Percentiles rank a stretch among this genome's conserved stretches.
Conservation (phyloP, 208 protist genomes). For the Trypanosoma congolense region DNA sequence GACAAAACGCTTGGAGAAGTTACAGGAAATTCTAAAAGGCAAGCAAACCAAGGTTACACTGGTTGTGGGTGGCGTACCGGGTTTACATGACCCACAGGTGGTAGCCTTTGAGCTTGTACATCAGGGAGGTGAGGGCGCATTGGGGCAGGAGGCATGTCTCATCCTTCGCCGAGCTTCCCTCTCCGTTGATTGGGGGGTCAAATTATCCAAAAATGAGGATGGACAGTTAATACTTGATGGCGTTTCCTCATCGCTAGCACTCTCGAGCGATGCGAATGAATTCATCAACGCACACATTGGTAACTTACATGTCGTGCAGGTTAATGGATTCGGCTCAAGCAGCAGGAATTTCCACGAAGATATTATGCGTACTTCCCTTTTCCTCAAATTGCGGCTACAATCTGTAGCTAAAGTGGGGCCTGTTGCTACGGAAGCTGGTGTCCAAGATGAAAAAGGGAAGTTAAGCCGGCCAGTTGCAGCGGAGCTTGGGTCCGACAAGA, state of each 20-base stretch:
- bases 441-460: conserved; percentile 2
- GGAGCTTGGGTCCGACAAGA: background rate
- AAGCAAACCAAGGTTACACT: conserved; percentile 13
- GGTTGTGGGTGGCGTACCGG: conserved; percentile 6
- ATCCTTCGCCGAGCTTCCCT: conserved; percentile 44
- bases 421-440: conserved; percentile 4
- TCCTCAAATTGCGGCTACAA: conserved; percentile 32
- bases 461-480: background rate
- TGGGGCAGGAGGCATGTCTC: conserved; percentile 48
- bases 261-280: conserved; percentile 43
- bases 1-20: conserved; percentile 23
- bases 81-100: conserved; percentile 36
- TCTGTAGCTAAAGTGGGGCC: conserved; percentile 15
- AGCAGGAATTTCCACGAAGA: conserved; percentile 15
- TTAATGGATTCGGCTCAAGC: conserved; percentile 34
- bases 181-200: conserved; percentile 45
- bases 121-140: conserved; percentile 44
- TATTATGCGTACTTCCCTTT: conserved; percentile 17
- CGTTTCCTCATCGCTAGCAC: conserved; percentile 18
- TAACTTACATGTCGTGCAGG: conserved; percentile 26
- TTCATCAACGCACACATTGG: conserved; percentile 40
- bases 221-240: conserved; percentile 24
- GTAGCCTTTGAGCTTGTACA: conserved; percentile 40
- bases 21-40: conserved; percentile 12
- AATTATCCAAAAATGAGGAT: conserved; percentile 14